These are phyloP conservation scores for Phaeodactylum tricornutum DNA, from an alignment of 108 stramenopile genomes.

Conservation along the genomic window DNA sequence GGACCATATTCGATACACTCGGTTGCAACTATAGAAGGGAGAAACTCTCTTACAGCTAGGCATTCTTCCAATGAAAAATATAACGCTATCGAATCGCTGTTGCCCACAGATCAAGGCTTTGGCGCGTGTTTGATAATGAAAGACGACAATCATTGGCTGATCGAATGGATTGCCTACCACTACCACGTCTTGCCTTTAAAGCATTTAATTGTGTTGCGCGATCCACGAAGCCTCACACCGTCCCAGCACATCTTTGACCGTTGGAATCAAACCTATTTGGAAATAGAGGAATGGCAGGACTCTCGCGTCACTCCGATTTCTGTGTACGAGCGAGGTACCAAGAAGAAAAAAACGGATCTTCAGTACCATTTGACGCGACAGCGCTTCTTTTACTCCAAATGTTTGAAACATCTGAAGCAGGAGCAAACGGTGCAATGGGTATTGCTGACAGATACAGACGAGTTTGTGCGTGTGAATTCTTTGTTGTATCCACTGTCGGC, in stretches of 20 bases:
- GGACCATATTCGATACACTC: no score
- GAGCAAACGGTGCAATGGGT: constrained; percentile 18
- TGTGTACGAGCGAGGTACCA: not conserved
- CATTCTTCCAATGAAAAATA: no score
- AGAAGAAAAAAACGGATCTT: not conserved
- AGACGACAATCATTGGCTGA: constrained; percentile 32
- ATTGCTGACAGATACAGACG: constrained; percentile 32
- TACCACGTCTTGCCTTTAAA: constrained; percentile 28
- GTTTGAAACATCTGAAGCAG: constrained; percentile 3
- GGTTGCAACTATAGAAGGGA: no score
- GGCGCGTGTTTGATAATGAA: constrained; percentile 29
- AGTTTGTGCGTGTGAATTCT: constrained; percentile 22
- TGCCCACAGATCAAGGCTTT: not conserved
- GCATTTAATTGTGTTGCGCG: constrained; percentile 26
- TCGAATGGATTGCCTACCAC: constrained; percentile 53
- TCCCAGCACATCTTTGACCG: constrained; percentile 10
- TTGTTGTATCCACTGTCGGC: constrained; percentile 3
- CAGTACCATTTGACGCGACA: not conserved
- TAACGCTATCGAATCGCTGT: no score
- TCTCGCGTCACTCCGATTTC: not conserved
- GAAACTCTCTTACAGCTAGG: no score
- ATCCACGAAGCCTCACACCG: constrained; percentile 20
- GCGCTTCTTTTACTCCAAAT: not conserved
- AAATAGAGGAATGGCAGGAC: constrained; percentile 6
- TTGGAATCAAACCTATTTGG: constrained; percentile 26